phyloP scores from a whole-genome alignment of 148 eudicot genomes.

The Spergularia bocconei region DNA sequence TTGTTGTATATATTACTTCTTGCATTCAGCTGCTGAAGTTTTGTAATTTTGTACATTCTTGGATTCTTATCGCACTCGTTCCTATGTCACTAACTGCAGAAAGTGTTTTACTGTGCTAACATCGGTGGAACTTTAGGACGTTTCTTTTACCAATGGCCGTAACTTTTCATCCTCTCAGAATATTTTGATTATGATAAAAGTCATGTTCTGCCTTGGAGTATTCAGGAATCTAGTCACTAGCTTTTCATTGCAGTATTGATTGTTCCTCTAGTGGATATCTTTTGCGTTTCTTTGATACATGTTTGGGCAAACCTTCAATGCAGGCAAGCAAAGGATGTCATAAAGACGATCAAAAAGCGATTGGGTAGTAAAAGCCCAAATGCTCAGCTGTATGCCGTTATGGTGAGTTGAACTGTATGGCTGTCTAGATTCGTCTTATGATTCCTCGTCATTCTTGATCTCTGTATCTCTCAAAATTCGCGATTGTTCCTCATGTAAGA shows the following conservation, averaged over 20 bases:
- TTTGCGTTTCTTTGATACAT: neutral
- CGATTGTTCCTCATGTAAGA: neutral
- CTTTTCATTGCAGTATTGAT: neutral
- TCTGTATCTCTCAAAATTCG: neutral
- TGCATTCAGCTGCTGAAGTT: too few species aligned
- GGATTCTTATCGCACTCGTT: too few species aligned
- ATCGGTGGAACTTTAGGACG: too few species aligned
- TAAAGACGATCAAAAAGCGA: constrained; percentile 87
- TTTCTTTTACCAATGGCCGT: neutral
- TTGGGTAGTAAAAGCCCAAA: constrained; percentile 71
- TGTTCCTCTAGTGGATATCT: neutral
- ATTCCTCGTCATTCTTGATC: neutral
- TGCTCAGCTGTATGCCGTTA: constrained; percentile 75
- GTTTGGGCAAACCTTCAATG: constrained; percentile 19
- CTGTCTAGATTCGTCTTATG: constrained; percentile 5
- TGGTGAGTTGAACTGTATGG: constrained; percentile 52
- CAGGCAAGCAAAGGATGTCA: constrained; percentile 89
- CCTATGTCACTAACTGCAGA: too few species aligned
- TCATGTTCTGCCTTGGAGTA: neutral
- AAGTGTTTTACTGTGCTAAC: too few species aligned
- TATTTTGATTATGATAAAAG: neutral
- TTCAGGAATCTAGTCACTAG: neutral
- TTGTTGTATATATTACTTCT: too few species aligned
- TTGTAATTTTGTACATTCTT: too few species aligned
- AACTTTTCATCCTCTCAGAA: neutral